Evolutionary conservation across 352 stramenopile genomes (phyloP).

Genomic region (Thalassiosira livingstoniorum): DNA sequence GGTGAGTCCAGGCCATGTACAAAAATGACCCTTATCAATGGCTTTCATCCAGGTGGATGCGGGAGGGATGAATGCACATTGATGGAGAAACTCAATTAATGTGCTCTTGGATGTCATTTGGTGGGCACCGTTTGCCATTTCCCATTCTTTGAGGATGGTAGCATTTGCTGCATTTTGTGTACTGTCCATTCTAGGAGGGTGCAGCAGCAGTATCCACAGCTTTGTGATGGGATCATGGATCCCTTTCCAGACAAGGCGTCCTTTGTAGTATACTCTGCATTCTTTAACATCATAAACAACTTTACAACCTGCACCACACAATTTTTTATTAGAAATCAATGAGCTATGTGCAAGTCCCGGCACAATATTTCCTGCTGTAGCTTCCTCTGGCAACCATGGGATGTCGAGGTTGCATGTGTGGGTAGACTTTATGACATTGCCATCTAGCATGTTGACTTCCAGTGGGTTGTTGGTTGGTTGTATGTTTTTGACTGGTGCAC

Average conservation of each 20-base stretch:
- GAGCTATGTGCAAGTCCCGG: conserved; percentile 34
- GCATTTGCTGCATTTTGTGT: background rate
- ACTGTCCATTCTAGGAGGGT: too few species aligned
- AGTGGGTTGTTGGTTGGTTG: conserved; percentile 11
- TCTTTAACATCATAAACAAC: conserved; percentile 20
- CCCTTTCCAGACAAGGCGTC: background rate
- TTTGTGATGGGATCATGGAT: background rate
- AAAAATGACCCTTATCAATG: background rate
- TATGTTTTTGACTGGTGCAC: conserved; percentile 22
- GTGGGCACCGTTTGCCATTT: background rate
- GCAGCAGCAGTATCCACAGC: conserved; percentile 6
- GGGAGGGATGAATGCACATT: background rate
- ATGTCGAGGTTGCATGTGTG: conserved; percentile 46
- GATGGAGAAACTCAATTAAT: conserved; percentile 3
- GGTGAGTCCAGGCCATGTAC: background rate
- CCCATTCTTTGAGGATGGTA: background rate
- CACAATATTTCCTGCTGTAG: conserved; percentile 33
- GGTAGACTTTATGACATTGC: conserved; percentile 13
- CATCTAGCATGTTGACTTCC: conserved; percentile 20
- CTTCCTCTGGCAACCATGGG: conserved; percentile 13
- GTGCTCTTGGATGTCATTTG: background rate
- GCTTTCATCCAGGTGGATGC: background rate
- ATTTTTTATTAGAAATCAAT: conserved; percentile 26
- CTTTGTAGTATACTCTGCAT: conserved; percentile 24
- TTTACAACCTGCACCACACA: conserved; percentile 42